Evolutionary conservation across 2,329 filamentous ascomycete species (phyloP), one percentile per base, ranked within the genome.

Genomic region (Paraphaeosphaeria sporulosa): DNA sequence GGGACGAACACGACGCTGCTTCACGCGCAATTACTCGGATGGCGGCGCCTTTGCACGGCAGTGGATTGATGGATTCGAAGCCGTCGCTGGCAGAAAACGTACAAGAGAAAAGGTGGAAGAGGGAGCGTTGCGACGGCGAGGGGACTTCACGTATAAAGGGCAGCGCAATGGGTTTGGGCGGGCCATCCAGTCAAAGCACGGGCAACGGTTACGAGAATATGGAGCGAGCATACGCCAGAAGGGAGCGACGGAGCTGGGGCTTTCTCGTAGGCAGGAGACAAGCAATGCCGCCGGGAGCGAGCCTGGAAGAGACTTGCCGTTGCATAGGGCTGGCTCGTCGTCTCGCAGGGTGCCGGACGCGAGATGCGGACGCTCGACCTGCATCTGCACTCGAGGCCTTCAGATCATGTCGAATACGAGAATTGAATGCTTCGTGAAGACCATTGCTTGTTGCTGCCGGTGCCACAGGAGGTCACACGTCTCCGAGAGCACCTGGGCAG

Each of bases 121-220:
- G 61, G 57, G 65, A 66, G 57, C 48, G 61, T 66, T 61, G 57
- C 48, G 61, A 65, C 60, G 69, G 64, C 61, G 69, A 65, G 60
- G 70, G 62, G 68, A 61, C 54, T 64, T 74, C 68, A 69, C 63
- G 70, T 71, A 73, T 76, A 72, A 69, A 68, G 65, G 63, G 64
- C 60, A 62, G 64, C 58, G 60, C 64, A 64, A 64, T 64, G 66
- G 63, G 73, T 71, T 63, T 58, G 70, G 69, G 69, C 70, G 43
- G 71, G 69, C 70, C 69, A 27, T 27, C 25, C 25, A 70, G 71
- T 63, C 59, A 64, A 55, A 62, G 65, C 66, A 68, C 68, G 64
- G 64, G 64, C 67, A 59, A 61, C 69, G 70, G 69, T 68, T 70
- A 75, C 71, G 62, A 73, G 68, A 70, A 73, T 71, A 71, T 72